Evolutionary conservation across 768 basidiomycete genomes (phyloP).

Genomic region (Termitomyces sp.): DNA sequence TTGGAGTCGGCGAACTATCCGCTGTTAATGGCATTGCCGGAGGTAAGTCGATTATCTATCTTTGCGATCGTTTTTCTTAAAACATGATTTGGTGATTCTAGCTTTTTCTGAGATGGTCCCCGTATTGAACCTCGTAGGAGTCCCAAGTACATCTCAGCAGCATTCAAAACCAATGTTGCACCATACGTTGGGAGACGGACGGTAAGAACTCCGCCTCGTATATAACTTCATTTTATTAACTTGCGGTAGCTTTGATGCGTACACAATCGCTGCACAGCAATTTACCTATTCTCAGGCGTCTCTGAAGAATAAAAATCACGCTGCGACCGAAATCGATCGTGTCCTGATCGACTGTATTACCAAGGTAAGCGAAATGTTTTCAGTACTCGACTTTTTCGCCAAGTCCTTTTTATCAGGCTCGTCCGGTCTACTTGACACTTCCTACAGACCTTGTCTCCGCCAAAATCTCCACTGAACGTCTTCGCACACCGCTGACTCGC

Average conservation of each 20-base stretch:
- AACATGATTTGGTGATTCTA: neutral
- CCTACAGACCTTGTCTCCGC: neutral
- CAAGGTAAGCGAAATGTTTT: neutral
- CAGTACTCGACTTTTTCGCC: too few species aligned
- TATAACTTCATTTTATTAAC: neutral
- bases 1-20: neutral
- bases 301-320: neutral
- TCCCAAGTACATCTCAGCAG: neutral
- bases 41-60: neutral
- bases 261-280: neutral
- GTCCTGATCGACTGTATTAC: neutral
- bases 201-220: neutral
- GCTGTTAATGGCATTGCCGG: neutral
- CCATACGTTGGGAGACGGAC: neutral
- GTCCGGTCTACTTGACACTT: neutral
- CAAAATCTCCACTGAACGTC: neutral
- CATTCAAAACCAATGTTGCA: neutral
- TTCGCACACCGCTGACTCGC: neutral
- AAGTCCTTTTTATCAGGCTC: neutral
- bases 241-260: neutral
- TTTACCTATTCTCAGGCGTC: neutral
- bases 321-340: neutral
- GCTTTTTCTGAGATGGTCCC: conserved; percentile 1
- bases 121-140: neutral
- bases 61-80: neutral